Evolutionary conservation across 176 grass and related monocot species (phyloP).

Genomic region (Juncus effusus): DNA sequence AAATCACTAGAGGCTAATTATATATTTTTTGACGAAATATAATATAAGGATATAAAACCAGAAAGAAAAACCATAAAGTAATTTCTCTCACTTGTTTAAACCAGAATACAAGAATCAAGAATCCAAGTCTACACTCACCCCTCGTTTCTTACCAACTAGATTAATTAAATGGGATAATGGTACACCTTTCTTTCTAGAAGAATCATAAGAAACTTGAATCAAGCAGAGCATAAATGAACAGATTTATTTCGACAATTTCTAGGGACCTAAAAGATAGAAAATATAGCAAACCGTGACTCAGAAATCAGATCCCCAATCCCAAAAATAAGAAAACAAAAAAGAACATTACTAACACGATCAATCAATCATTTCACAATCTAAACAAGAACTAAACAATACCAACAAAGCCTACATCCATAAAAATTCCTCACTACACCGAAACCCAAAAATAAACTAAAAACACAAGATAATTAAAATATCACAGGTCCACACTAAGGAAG

Average conservation of each 20-base stretch:
- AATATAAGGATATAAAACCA: too few relatives aligned
- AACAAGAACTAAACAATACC: conserved; percentile 16
- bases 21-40: too few relatives aligned
- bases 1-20: too few relatives aligned
- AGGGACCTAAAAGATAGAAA: background rate
- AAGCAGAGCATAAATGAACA: background rate
- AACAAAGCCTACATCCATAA: conserved; percentile 14
- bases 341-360: background rate
- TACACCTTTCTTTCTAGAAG: too few relatives aligned
- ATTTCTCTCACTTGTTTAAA: background rate
- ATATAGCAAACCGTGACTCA: background rate
- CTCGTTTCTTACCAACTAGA: conserved; percentile 16
- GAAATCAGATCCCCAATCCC: conserved; percentile 1
- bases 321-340: background rate
- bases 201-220: background rate
- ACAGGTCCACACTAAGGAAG: background rate
- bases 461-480: conserved; percentile 18
- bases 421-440: background rate
- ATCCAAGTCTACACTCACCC: conserved; percentile 1
- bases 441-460: conserved; percentile 11
- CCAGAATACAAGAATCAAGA: background rate
- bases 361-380: conserved; percentile 11
- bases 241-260: background rate
- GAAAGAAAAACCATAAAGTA: background rate
- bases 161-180: too few relatives aligned